Percentiles rank a stretch among this genome's conserved stretches.
Conservation (phyloP, 2,329 filamentous ascomycete species). For the Aspergillus sp. region DNA sequence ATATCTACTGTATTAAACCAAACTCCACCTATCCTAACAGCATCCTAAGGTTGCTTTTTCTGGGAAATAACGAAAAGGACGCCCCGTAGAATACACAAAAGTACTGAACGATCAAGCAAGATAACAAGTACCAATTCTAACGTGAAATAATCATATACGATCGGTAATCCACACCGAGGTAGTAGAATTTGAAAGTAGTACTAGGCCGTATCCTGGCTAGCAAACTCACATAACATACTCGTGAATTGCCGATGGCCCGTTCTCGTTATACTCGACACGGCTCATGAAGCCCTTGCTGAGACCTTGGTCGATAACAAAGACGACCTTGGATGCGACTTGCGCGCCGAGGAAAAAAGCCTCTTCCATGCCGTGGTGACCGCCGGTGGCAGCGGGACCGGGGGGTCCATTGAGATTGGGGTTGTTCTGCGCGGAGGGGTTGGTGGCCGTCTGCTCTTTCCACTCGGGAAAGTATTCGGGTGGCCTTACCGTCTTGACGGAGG, state of each 20-base stretch:
- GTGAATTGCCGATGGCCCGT: slow-evolving; percentile 64
- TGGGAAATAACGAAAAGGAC: slow-evolving; percentile 17
- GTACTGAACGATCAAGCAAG: slow-evolving; percentile 2
- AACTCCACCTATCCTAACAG: slow-evolving; percentile 28
- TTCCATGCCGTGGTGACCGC: slow-evolving; percentile 58
- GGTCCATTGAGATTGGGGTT: slow-evolving; percentile 45
- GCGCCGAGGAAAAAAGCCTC: slow-evolving; percentile 85
- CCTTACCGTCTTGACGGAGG: slow-evolving; percentile 74
- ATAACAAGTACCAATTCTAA: neutral
- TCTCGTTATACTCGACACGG: slow-evolving; percentile 66
- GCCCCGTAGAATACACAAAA: slow-evolving; percentile 24
- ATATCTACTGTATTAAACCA: slow-evolving; percentile 16
- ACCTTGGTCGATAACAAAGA: slow-evolving; percentile 69
- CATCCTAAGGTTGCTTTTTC: slow-evolving; percentile 24
- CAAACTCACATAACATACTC: slow-evolving; percentile 47
- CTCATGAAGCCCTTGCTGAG: slow-evolving; percentile 68
- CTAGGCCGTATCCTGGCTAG: too few relatives aligned
- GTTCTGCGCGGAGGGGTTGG: slow-evolving; percentile 29
- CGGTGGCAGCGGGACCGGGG: slow-evolving; percentile 23
- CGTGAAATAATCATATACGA: slow-evolving; percentile 3
- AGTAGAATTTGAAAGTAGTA: neutral
- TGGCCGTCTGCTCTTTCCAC: slow-evolving; percentile 71
- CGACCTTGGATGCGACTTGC: slow-evolving; percentile 77
- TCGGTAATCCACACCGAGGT: neutral
- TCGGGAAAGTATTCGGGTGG: slow-evolving; percentile 85